Evolutionary conservation across 2,329 filamentous ascomycete genomes (phyloP).

Genomic region (Penicillium sp.): DNA sequence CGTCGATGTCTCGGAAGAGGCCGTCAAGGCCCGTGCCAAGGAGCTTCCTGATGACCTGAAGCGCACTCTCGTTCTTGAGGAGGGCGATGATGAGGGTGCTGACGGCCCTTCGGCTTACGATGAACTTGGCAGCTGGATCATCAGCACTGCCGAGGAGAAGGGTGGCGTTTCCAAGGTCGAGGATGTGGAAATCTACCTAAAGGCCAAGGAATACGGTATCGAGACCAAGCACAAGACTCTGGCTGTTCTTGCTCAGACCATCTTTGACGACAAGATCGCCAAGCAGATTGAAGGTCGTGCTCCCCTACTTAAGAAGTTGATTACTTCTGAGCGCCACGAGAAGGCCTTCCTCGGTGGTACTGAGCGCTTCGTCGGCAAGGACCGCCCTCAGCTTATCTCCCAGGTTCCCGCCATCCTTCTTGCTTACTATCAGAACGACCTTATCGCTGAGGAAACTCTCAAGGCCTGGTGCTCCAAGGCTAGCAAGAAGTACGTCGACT

Average conservation of each 20-base stretch:
- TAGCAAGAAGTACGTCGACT: constrained; percentile 97
- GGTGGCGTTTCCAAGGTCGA: constrained; percentile 78
- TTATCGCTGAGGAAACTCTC: constrained; percentile 85
- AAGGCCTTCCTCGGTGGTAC: constrained; percentile 94
- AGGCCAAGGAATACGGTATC: constrained; percentile 95
- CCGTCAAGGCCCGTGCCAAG: constrained; percentile 91
- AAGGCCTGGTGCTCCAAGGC: constrained; percentile 92
- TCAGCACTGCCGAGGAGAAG: constrained; percentile 70
- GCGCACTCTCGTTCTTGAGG: constrained; percentile 82
- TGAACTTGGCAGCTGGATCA: constrained; percentile 90
- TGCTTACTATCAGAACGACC: constrained; percentile 87
- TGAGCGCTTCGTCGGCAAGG: constrained; percentile 85
- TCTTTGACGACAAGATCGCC: constrained; percentile 89
- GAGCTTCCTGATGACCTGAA: constrained; percentile 94
- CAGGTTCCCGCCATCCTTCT: constrained; percentile 85
- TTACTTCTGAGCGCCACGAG: constrained; percentile 90
- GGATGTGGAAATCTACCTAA: constrained; percentile 90
- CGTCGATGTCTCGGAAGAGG: constrained; percentile 93
- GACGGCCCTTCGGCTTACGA: constrained; percentile 84
- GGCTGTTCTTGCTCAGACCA: constrained; percentile 86
- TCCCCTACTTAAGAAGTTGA: constrained; percentile 87
- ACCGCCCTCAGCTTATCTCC: constrained; percentile 77
- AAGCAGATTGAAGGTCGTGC: constrained; percentile 85
- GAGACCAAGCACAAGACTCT: constrained; percentile 93
- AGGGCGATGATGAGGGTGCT: constrained; percentile 78